Evolutionary conservation across 352 stramenopile genomes (phyloP), one percentile per base, ranked within the genome.

Genomic region (Pythium phragmitis): DNA sequence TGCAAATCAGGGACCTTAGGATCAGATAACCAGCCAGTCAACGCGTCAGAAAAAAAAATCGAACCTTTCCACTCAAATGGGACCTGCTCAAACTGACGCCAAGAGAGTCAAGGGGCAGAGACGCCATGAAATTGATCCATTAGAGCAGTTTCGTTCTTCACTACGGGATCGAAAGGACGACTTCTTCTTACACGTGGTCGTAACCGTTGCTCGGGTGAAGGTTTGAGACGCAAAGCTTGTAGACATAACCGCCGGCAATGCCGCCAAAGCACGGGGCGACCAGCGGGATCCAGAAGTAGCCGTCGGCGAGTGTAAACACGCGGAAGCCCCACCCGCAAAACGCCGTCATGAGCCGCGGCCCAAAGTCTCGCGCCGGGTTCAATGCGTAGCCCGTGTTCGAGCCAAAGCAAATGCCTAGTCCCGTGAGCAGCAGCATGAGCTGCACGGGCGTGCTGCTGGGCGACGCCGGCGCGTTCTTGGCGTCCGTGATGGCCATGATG

Each of bases 311-410:
- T 19, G 76, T 80, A 53, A 87, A 87, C 33, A 87, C 78, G 52
- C 74, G 72, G 1, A 68, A 72, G 54, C 77, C 78, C 66, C 74
- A 87, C 23, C 78, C 78, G 23, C 72, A 73, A 16, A 70, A 61
- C 48, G 49, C 66, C 13, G 75, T 85, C 57, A 85, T 69, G 28
- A 85, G 47, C 11, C 77, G 75, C 43, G 74, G 74, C 6, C 68
- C 74, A 56, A 85, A 81, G 67, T 85, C 76, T 50, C 76, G 72
- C 26, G 77, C 77, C 16, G 74, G 82, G 68, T 91, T 91, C 30
- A 91, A 65, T 28, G 82, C 82, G 65, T 88, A 90, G 45, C 81
- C 79, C 7, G 82, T 81, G 64, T 89, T 92, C 60, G 82, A 77
- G 39, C 82, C 80, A 47, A 92, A 90, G 8, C 77, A 74, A 76